phyloP scores from a whole-genome alignment of 2,329 filamentous ascomycete species.

The Exophiala spinifera region DNA sequence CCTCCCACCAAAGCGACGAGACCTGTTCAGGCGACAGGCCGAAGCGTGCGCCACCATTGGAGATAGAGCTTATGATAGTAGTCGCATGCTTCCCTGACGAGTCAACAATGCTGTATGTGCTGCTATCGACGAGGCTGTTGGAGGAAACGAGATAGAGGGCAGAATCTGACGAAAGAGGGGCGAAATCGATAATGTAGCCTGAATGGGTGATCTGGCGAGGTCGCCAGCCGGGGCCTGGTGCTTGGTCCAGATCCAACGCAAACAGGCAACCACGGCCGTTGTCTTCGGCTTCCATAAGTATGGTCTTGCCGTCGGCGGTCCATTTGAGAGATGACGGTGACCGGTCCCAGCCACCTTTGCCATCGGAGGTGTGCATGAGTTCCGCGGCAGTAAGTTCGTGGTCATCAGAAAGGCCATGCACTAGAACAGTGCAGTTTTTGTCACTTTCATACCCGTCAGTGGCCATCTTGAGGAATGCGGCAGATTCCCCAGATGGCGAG shows the following conservation, averaged over 20 bases:
- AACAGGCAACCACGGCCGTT: conserved; percentile 43
- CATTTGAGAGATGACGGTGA: conserved; percentile 43
- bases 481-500: conserved; percentile 42
- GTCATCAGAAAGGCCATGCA: conserved; percentile 39
- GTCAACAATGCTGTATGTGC: conserved; percentile 42
- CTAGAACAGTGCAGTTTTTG: conserved; percentile 45
- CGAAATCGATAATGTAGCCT: conserved; percentile 42
- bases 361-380: conserved; percentile 37
- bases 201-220: conserved; percentile 38
- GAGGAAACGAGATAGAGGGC: conserved; percentile 42
- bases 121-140: conserved; percentile 45
- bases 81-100: conserved; percentile 32
- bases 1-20: conserved; percentile 46
- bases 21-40: conserved; percentile 43
- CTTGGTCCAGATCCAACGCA: conserved; percentile 27
- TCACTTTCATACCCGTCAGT: conserved; percentile 48
- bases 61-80: conserved; percentile 37
- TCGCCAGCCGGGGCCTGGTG: conserved; percentile 9
- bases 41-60: conserved; percentile 38
- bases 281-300: conserved; percentile 43
- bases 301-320: conserved; percentile 40
- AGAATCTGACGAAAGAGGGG: conserved; percentile 35
- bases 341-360: conserved; percentile 41
- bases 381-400: conserved; percentile 32
- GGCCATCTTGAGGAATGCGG: conserved; percentile 45